Conservation (phyloP, 441 rosid species). For the Arabidopsis lyrata region DNA sequence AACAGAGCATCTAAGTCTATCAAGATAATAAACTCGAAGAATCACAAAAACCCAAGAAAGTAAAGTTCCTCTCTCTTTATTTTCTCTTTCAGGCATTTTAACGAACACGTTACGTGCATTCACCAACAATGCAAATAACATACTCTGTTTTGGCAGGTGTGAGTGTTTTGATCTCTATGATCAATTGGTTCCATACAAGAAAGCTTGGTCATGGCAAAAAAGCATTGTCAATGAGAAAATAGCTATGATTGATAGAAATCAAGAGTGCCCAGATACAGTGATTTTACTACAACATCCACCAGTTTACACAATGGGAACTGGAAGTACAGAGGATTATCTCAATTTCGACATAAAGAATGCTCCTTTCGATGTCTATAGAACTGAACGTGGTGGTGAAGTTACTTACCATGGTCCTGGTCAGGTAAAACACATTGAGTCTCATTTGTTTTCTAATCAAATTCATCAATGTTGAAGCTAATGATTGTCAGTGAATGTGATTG, state of each 20-base stretch:
- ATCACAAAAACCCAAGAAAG: conserved; percentile 33
- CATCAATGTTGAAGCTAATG: not conserved
- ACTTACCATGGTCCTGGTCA: conserved; percentile 94
- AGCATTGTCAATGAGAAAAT: conserved; percentile 61
- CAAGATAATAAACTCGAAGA: conserved; percentile 19
- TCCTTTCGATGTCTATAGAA: conserved; percentile 73
- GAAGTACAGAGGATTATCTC: conserved; percentile 61
- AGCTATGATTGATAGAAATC: conserved; percentile 51
- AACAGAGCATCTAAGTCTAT: conserved; percentile 27
- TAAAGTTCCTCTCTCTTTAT: not conserved
- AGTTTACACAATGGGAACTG: conserved; percentile 77
- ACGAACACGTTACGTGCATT: conserved; percentile 10
- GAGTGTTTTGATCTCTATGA: conserved; percentile 43
- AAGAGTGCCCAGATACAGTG: conserved; percentile 66
- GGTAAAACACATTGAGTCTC: conserved; percentile 49
- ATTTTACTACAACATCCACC: conserved; percentile 71
- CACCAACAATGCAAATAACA: not conserved
- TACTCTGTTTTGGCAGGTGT: conserved; percentile 27
- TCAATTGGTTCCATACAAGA: conserved; percentile 47
- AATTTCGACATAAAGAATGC: conserved; percentile 68
- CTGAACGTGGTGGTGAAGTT: conserved; percentile 92
- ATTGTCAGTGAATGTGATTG: not conserved
- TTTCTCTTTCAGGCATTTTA: conserved; percentile 18
- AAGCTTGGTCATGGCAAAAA: conserved; percentile 83
- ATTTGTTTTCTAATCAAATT: not conserved